These are phyloP conservation scores for Phoma sp. DNA, from an alignment of 2,329 filamentous ascomycete species.

Conservation along the genomic window DNA sequence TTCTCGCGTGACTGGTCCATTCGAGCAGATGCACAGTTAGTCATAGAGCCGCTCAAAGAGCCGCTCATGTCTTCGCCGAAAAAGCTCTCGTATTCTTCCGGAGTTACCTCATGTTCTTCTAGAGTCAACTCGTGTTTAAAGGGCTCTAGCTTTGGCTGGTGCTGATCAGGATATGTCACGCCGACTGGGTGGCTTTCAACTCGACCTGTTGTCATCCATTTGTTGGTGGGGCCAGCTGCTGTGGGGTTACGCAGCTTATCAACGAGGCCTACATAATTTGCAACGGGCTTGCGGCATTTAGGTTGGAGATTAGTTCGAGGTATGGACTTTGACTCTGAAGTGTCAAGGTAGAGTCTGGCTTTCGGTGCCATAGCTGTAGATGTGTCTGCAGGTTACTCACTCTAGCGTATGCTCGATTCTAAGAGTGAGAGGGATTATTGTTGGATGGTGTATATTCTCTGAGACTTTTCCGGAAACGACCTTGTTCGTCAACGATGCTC, in stretches of 20 bases:
- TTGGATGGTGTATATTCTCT: not conserved
- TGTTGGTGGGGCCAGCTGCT: not conserved
- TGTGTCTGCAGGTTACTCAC: not conserved
- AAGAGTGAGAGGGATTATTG: no score
- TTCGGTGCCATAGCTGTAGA: not conserved
- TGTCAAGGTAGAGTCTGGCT: not conserved
- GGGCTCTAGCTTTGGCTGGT: not conserved
- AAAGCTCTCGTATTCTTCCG: not conserved
- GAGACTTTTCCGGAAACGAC: not conserved
- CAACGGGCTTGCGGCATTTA: not conserved
- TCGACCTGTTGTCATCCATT: not conserved
- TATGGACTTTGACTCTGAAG: not conserved
- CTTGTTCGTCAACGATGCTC: not conserved
- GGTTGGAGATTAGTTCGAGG: not conserved
- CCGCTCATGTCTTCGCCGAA: not conserved
- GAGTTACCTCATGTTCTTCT: not conserved
- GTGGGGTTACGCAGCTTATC: not conserved
- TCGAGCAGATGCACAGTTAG: not conserved
- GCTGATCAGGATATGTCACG: not conserved
- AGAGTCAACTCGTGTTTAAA: not conserved
- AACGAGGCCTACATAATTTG: not conserved
- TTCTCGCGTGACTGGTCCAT: not conserved
- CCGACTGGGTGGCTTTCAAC: not conserved
- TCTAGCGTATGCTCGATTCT: not conserved
- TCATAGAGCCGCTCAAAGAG: not conserved